Percentiles rank a stretch among this genome's conserved stretches.
Evolutionary conservation across 2,329 filamentous ascomycete species (phyloP).

Genomic region (Fusarium nisikadoi): DNA sequence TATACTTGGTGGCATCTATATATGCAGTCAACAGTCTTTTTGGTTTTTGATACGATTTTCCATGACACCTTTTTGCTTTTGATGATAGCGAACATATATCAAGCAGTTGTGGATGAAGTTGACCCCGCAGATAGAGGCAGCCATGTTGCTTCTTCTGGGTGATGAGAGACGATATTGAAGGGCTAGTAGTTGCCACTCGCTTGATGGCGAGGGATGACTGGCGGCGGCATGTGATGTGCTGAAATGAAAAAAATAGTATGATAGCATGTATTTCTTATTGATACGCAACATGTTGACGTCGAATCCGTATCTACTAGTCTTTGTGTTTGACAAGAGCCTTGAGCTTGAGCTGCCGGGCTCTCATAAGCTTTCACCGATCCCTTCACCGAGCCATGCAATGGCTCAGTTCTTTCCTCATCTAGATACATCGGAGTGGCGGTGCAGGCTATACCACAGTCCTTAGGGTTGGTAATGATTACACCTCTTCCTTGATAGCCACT

Average conservation of each 20-base stretch:
- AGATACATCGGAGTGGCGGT: rapidly evolving
- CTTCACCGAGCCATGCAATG: rapidly evolving
- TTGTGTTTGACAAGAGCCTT: rapidly evolving
- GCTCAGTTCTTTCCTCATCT: too few species aligned
- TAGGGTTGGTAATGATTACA: not conserved
- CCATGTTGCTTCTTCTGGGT: not conserved
- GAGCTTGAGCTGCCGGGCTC: too few species aligned
- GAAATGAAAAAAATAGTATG: not conserved
- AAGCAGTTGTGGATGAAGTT: too few species aligned
- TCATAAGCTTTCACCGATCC: not conserved
- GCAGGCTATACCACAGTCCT: not conserved
- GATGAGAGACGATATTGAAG: not conserved
- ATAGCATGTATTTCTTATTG: rapidly evolving
- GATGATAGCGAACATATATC: not conserved
- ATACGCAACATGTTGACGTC: not conserved
- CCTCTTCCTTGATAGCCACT: not conserved
- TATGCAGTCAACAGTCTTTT: not conserved
- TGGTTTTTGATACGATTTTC: not conserved
- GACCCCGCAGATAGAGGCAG: not conserved
- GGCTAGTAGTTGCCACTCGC: not conserved
- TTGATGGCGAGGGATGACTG: too few species aligned
- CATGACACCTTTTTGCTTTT: not conserved
- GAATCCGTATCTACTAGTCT: rapidly evolving
- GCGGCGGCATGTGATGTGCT: not conserved
- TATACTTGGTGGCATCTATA: not conserved